Base-by-base conservation (phyloP, 257 asterid species). In the Ballota nigra region DNA sequence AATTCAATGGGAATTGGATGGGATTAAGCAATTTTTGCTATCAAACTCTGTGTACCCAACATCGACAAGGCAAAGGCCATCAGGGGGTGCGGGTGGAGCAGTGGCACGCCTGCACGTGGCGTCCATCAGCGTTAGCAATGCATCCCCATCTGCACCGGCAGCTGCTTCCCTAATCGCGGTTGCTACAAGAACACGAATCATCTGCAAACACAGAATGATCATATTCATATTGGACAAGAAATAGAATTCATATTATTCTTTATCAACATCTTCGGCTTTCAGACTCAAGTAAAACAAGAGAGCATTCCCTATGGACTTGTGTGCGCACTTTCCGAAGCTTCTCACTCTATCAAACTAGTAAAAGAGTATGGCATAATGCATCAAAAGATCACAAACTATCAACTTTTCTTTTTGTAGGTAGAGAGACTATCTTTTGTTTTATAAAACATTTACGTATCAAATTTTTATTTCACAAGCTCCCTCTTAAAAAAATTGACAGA, bases 171-270 rank as follows among this genome's bases (percentile, higher is more conserved):
- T 84, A 24, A 94, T 79, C 26, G 87, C 87, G 0, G 97, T 95
- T 38, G 98, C 98, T 66, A 95, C 99, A 69, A 95, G 92, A 67
- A 95, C 99, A 62, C 99, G 87, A 73, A 95, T 92, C 99, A 95
- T 95, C 99, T 94, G 80, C 55, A 40, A 29, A 64, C 20, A 65
- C 41, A 20, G 40, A 57, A 49, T 55, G 23, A 68, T 56, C 24
- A 43, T 45, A 66, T 62, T 56, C 24, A 43, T 45, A 66, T 62
- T 43, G 12, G 10, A 2, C 8, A 18, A 43, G 22, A 20, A 26
- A 19, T 68, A 36, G 28, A 41, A 63, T n/a, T 13, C 22, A 56
- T 77, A 63, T 13, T 53, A 15, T 45, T 52, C 8, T 72, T 55
- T n/a, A 45, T 52, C 71, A 24, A 8, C 8, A 58, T 2, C 68